Base-by-base conservation (phyloP, 176 grass and related monocot species). In the Oryza brachyantha region DNA sequence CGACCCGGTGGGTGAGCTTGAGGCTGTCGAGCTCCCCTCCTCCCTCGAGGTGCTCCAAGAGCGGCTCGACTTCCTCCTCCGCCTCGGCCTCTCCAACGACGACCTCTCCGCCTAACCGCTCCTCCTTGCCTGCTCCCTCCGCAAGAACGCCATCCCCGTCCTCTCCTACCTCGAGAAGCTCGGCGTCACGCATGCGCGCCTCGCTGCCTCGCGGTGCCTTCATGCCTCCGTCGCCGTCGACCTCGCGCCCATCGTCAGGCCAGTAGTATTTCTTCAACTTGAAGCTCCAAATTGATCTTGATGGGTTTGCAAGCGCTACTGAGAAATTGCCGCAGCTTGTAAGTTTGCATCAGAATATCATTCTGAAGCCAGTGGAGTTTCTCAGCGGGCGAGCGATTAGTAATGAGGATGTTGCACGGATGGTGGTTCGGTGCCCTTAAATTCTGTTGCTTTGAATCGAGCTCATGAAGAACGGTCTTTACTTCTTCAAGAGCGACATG, bases 161-260 rank as follows among this genome's bases (percentile, higher is more conserved):
- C 95, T 98, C 74, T 82, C 89, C 69, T 98, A 98, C 89, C 85
- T 98, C 73, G 92, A 98, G 80, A 92, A 94, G 80, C 83, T 94
- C 68, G 95, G 95, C 13, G 81, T 98, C 81, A 88, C 89, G 50
- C 92, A 92, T 36, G 27, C 80, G 13, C 85, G 88, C 76, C 85
- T 98, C 22, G 87, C 89, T 25, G 87, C 93, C 37, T 94, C 89
- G 83, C 64, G 78, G 32, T 91, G 84, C 82, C 90, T 98, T 68
- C 95, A 94, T 72, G 92, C 95, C 60, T 94, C 92, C 73, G 92
- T 98, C 43, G 87, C 93, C 75, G 95, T 92, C 81, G 95, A 98
- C 64, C 86, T 98, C 70, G 70, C 82, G 8, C 92, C 95, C 54
- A 61, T 94, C 50, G 75, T 92, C 79, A 94, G 79, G 68, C 2